Base-by-base conservation (phyloP, 2,329 filamentous ascomycete species). In the Colletotrichum somersetense region DNA sequence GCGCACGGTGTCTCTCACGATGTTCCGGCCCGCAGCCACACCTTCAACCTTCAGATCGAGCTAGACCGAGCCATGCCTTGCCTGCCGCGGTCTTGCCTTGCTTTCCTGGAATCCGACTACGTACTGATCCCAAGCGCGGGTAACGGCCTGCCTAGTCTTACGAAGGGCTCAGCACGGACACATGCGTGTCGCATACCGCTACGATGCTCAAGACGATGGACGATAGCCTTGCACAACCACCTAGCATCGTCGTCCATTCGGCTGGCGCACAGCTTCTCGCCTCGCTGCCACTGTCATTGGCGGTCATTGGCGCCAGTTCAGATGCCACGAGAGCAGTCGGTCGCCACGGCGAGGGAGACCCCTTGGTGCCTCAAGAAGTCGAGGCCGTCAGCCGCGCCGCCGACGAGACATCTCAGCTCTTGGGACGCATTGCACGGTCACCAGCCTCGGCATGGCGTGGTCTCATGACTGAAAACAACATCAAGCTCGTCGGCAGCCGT, bases 371-470 rank as follows among this genome's bases (percentile, higher is more conserved):
- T 52, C 53, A 35, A 55, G 42, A 20, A n/a, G 30, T 42, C 42
- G 26, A 52, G 48, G 48, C 20, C n/a, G 55, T 59, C 44, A 42
- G 55, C 63, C 55, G 23, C 55, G 58, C 53, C 63, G 33, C 35
- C 44, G n/a, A 66, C n/a, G 20, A 42, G 11, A 18, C 18, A 11
- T 35, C 16, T 23, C 53, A 20, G 40, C 38, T 55, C 38, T 67
- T 67, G 57, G 48, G 65, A 67, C 48, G 56, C 55, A 55, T 67
- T 62, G 30, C 65, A 64, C 38, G 61, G 62, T 33, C 50, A 23
- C 50, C 23, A 16, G 11, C 18, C 48, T 57, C 52, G 62, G 18
- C 50, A 55, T 56, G n/a, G 50, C 50, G 50, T 56, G 50, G 35
- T 40, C 61, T 42, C 52, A 46, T 48, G 52, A 23, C 26, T 33